Evolutionary conservation across 805 yeast species (phyloP).

Genomic region (Candida berthetii): DNA sequence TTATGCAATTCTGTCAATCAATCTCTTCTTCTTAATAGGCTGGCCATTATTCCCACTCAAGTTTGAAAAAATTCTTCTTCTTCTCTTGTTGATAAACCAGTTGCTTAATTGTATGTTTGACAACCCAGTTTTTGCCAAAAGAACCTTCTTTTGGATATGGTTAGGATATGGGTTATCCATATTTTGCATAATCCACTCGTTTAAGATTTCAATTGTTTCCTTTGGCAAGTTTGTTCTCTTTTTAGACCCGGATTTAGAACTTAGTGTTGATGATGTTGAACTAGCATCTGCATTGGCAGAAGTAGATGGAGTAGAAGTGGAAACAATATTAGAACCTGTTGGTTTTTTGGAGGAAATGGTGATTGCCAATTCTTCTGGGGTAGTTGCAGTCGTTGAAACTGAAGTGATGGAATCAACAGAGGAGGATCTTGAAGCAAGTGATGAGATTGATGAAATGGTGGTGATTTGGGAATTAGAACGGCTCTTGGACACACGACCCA

Average conservation of each 20-base stretch:
- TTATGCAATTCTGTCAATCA: slow-evolving; percentile 16
- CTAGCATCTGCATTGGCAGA: background rate
- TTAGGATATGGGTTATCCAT: slow-evolving; percentile 82
- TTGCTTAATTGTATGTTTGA: slow-evolving; percentile 77
- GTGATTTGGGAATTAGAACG: background rate
- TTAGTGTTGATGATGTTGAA: background rate
- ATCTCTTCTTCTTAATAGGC: slow-evolving; percentile 24
- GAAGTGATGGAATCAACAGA: slow-evolving; percentile 8
- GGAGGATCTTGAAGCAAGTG: slow-evolving; percentile 1
- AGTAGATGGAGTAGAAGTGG: background rate
- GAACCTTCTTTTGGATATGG: slow-evolving; percentile 65
- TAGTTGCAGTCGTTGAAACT: slow-evolving; percentile 2
- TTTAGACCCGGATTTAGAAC: slow-evolving; percentile 12
- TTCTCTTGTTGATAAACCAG: slow-evolving; percentile 86
- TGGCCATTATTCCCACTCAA: slow-evolving; percentile 23
- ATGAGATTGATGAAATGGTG: background rate
- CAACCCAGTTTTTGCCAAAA: slow-evolving; percentile 67
- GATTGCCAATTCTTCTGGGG: background rate
- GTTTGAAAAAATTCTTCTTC: slow-evolving; percentile 50
- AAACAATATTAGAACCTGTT: background rate
- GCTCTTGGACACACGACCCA: too few relatives aligned
- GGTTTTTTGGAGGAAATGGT: background rate
- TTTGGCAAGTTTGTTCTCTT: slow-evolving; percentile 74
- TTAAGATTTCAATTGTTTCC: slow-evolving; percentile 65
- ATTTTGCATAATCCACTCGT: slow-evolving; percentile 71